Conservation (phyloP, 1,139 yeast species). For the Geotrichum australiense region DNA sequence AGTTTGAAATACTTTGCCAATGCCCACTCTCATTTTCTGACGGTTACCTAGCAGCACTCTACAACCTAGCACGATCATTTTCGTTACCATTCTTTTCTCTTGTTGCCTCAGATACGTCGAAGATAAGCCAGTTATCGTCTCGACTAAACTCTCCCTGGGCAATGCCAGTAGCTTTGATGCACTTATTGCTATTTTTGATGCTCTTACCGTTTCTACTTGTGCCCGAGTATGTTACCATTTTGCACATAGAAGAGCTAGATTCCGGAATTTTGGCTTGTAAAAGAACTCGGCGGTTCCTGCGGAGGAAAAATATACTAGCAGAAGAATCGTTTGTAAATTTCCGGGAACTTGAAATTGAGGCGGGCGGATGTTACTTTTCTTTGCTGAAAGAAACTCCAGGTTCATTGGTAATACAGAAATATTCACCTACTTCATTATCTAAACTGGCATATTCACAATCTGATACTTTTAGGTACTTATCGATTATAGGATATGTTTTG, state of each 20-base stretch:
- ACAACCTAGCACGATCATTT: conserved; percentile 20
- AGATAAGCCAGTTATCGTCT: conserved; percentile 20
- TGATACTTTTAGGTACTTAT: conserved; percentile 18
- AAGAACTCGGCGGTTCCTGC: background rate
- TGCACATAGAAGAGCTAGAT: background rate
- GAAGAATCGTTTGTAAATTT: conserved; percentile 10
- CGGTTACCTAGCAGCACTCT: conserved; percentile 17
- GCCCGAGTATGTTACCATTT: conserved; percentile 14
- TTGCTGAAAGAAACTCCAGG: conserved; percentile 4
- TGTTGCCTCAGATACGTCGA: conserved; percentile 21
- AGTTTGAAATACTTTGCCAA: conserved; percentile 1
- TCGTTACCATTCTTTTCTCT: conserved; percentile 23
- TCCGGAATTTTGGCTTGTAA: background rate
- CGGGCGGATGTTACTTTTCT: conserved; percentile 6
- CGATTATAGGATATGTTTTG: conserved; percentile 18
- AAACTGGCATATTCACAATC: conserved; percentile 19
- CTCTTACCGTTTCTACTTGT: conserved; percentile 22
- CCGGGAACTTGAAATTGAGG: conserved; percentile 4
- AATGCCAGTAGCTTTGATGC: conserved; percentile 23
- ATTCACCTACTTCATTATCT: conserved; percentile 19
- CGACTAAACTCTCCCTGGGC: conserved; percentile 26
- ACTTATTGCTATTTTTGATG: conserved; percentile 20
- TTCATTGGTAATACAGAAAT: conserved; percentile 14
- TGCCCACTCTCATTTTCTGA: conserved; percentile 6
- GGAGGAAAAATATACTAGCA: background rate